Evolutionary conservation across 1,284 basidiomycete species (phyloP), one percentile per base, ranked within the genome.

Genomic region (Cryptococcus floricola): DNA sequence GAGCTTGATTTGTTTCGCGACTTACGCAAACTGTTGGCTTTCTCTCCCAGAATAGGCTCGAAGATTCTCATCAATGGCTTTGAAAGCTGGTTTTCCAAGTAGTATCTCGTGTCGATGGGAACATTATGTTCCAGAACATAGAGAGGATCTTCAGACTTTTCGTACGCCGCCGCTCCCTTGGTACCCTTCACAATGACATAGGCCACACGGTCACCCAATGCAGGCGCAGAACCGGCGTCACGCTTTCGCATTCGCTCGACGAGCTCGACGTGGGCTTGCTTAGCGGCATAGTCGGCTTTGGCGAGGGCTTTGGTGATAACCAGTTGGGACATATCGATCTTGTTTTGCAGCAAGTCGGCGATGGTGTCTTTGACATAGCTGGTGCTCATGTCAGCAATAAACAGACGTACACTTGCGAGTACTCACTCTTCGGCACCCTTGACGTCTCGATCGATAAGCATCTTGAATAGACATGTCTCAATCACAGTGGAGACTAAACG

Each of bases 121-220:
- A 98, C 85, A 69, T 91, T 98, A 77, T 98, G 91, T 74, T 97
- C 93, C 19, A 98, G 82, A 7, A 97, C 93, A 66, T 91, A 97
- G 53, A 98, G 82, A 0, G 93, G 93, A 69, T 97, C 93, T 71
- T 98, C 93, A 0, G 93, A 95, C 74, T 96, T 96, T 72, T 97
- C 94, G 64, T 95, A 98, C 16, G 93, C 93, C n/a, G 92, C 91
- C 27, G 94, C 93, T 65, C 91, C 91, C 80, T 95, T 96, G 59
- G 89, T 87, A 10, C 91, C 91, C 74, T 98, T 97, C 70, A 96
- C 84, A 68, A 98, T 96, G 38, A 97, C 94, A 79, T 97, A 97
- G 2, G 93, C 93, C 1, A 97, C 94, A 75, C 93, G 92, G 74
- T 98, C 93, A 60, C 93, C 93, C 9, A 97, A 79, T 19, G 89